Evolutionary conservation across 768 basidiomycete species (phyloP), one percentile per base, ranked within the genome.

Genomic region (Cubamyces lactineus): DNA sequence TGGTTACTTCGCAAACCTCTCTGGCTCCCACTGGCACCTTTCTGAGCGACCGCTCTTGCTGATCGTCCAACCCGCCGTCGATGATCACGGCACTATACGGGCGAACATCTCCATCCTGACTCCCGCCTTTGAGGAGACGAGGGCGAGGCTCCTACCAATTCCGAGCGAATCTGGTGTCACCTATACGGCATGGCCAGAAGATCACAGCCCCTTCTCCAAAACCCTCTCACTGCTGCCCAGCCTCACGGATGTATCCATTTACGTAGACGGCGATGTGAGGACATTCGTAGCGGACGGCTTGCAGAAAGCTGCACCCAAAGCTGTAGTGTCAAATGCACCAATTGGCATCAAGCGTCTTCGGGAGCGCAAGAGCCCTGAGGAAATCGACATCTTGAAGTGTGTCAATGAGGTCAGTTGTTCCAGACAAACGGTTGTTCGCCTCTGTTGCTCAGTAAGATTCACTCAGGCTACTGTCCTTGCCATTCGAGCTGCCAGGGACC

Each of bases 1-100:
- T 0, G 74, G 79, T 2, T 95, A 85, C 78, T 94, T 82, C 71
- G 85, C 79, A n/a, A 92, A 92, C 66, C 79, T 92, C 60, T 87
- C 88, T 13, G 69, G 66, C 5, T 62, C 79, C 8, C 68, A 81
- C 21, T 96, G 94, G 93, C 63, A 67, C 34, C 80, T 92, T 34
- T 91, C 89, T 11, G 93, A 95, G 74, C 82, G 93, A 2, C 92
- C 92, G 0, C 79, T 94, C 15, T 75, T 94, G 5, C 76, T 94
- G 34, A 79, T 91, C 57, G 67, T 94, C 45, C 79, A 82, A 8
- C 84, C 88, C 11, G 55, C 63, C 16, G 62, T 70, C 3, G 71
- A 66, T 41, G 53, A 63, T 21, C 41, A 63, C 21, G 68, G 65
- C 2, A 60, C 70, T 2, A 69, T 81, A 19, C 65, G 68, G 39